phyloP scores from a whole-genome alignment of 192 early-diverging fungal genomes.

The Podila epicladia region DNA sequence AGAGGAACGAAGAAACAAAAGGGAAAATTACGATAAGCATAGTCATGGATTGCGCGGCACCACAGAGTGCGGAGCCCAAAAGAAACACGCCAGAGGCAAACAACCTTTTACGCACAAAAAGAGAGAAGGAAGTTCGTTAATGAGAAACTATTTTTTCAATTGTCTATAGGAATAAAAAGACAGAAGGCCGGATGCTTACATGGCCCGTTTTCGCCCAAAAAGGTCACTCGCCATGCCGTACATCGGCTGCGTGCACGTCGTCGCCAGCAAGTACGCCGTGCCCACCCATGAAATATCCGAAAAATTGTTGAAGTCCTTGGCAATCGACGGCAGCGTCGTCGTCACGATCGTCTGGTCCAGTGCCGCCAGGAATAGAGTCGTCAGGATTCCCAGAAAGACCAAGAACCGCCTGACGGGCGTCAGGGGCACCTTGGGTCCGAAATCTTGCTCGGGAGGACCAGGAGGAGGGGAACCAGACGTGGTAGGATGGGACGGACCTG shows the following conservation, averaged over 20 bases:
- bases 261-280: slow-evolving; percentile 69
- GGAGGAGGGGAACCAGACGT: background rate
- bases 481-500: background rate
- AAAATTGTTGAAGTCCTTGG: slow-evolving; percentile 63
- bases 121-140: background rate
- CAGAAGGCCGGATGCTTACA: slow-evolving; percentile 14
- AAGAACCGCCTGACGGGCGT: slow-evolving; percentile 23
- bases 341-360: slow-evolving; percentile 70
- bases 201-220: slow-evolving; percentile 29
- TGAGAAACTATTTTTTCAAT: background rate
- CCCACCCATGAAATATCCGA: slow-evolving; percentile 83
- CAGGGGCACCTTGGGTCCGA: slow-evolving; percentile 33
- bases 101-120: slow-evolving; percentile 10
- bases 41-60: slow-evolving; percentile 57
- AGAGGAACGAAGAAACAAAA: background rate
- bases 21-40: slow-evolving; percentile 61
- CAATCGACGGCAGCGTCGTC: slow-evolving; percentile 64
- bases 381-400: slow-evolving; percentile 32
- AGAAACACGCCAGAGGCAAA: slow-evolving; percentile 63
- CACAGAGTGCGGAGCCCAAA: slow-evolving; percentile 76
- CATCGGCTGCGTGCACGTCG: slow-evolving; percentile 36
- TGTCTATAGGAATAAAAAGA: background rate
- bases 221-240: slow-evolving; percentile 42
- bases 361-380: slow-evolving; percentile 63
- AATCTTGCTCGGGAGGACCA: slow-evolving; percentile 18